Percentiles rank a stretch among this genome's conserved stretches.
phyloP scores from a whole-genome alignment of 305 asterid species.

The Stenogyne calaminthoides region DNA sequence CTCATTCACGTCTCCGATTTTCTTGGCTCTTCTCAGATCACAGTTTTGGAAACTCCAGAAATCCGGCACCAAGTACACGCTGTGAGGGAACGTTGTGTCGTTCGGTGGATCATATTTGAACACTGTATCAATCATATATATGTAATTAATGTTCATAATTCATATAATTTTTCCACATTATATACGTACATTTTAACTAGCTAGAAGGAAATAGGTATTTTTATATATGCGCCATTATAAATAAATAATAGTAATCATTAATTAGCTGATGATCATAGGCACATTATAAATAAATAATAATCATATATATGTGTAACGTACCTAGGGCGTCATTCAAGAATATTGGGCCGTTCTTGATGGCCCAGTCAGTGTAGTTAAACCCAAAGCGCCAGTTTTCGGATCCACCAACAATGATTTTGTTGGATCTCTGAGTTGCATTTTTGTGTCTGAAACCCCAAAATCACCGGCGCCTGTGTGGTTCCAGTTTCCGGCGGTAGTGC shows the following conservation, averaged over 20 bases:
- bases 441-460: conserved; percentile 33
- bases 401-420: conserved; percentile 53
- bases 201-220: no score
- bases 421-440: conserved; percentile 39
- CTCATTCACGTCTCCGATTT: conserved; percentile 43
- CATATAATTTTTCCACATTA: background rate
- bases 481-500: conserved; percentile 33
- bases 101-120: conserved; percentile 75
- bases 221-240: background rate
- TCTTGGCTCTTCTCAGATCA: conserved; percentile 54
- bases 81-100: conserved; percentile 54
- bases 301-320: background rate
- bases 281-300: no score
- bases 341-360: conserved; percentile 54
- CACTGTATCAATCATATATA: conserved; percentile 33
- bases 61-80: conserved; percentile 56
- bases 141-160: no score
- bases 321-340: conserved; percentile 67
- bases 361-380: conserved; percentile 67
- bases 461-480: conserved; percentile 33
- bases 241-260: no score
- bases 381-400: conserved; percentile 69
- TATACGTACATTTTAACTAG: no score
- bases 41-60: conserved; percentile 57
- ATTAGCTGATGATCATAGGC: no score